phyloP scores from a whole-genome alignment of 73 alveolate species.

The Paramecium caudatum region DNA sequence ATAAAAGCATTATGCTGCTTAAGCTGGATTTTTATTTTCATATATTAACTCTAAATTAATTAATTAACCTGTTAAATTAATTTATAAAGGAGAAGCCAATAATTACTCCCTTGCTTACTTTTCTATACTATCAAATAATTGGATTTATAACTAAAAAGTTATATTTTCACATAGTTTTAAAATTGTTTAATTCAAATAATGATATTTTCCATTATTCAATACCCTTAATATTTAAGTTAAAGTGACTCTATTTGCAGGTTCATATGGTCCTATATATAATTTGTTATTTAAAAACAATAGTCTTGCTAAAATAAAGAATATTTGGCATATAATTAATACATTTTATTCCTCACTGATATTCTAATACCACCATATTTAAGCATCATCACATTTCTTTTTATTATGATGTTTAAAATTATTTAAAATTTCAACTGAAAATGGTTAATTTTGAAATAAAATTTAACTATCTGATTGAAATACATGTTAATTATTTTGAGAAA shows the following conservation, averaged over 20 bases:
- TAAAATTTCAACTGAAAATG: not conserved
- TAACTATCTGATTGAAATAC: not conserved
- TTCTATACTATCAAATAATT: not conserved
- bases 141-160: not conserved
- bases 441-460: not conserved
- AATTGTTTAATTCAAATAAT: not conserved
- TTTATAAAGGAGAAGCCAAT: not conserved
- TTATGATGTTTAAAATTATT: not conserved
- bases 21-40: no score
- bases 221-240: not conserved
- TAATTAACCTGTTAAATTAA: not conserved
- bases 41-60: no score
- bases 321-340: not conserved
- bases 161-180: slow-evolving; percentile 17
- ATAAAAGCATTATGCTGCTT: not conserved
- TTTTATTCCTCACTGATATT: not conserved
- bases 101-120: not conserved
- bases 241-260: slow-evolving; percentile 27
- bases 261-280: not conserved
- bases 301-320: not conserved
- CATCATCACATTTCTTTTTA: not conserved
- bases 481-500: not conserved
- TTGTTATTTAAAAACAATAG: not conserved
- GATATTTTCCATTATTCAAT: slow-evolving; percentile 12
- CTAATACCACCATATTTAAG: not conserved